Evolutionary conservation across 1,284 basidiomycete species (phyloP).

Genomic region (Erythrobasidium hasegawianum): DNA sequence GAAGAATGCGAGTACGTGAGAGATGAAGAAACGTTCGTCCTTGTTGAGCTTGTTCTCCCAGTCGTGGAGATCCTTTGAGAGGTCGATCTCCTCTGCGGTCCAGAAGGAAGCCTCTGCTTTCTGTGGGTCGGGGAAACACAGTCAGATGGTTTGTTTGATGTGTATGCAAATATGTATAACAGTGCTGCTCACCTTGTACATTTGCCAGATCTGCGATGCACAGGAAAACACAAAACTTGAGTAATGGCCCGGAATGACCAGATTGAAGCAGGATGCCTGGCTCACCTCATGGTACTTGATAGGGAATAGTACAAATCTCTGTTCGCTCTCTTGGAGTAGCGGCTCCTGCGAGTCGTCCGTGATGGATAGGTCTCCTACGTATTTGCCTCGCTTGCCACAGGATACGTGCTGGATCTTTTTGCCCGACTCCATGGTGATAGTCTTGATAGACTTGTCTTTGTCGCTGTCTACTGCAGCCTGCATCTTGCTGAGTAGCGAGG

Average conservation of each 20-base stretch:
- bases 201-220: constrained; percentile 44
- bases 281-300: constrained; percentile 48
- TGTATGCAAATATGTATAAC: neutral
- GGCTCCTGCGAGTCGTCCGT: constrained; percentile 47
- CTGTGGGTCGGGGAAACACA: neutral
- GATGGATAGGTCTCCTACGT: constrained; percentile 47
- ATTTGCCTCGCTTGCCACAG: constrained; percentile 35
- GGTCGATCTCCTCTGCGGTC: constrained; percentile 54
- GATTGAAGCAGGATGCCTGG: neutral
- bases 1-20: constrained; percentile 54
- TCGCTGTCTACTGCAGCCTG: constrained; percentile 14
- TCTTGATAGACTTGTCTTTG: constrained; percentile 1
- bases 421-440: constrained; percentile 24
- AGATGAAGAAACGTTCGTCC: constrained; percentile 53
- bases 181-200: constrained; percentile 41
- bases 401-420: constrained; percentile 12
- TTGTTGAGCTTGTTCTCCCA: constrained; percentile 53
- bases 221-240: neutral
- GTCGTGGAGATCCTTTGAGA: constrained; percentile 53
- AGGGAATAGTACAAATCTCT: constrained; percentile 48
- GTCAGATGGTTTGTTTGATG: neutral
- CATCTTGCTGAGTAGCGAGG: constrained; percentile 27
- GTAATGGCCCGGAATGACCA: neutral
- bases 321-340: constrained; percentile 44
- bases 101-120: constrained; percentile 51